A percentile compares a stretch with the other conserved stretches of the same genome.
These are phyloP conservation scores for Umbelopsis sp. DNA, from an alignment of 192 early-diverging fungal species.

Conservation along the genomic window DNA sequence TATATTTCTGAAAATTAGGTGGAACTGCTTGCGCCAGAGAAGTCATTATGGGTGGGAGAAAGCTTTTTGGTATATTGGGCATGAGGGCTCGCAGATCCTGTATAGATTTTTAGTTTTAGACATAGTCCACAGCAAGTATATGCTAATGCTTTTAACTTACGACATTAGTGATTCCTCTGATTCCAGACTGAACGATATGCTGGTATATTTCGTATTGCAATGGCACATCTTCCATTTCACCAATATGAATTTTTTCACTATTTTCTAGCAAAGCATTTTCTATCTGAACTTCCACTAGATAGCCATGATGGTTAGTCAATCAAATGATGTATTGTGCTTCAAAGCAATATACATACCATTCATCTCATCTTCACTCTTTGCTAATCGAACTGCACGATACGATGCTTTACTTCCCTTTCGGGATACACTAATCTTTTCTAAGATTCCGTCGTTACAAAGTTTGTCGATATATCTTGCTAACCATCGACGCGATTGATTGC, in stretches of 20 bases:
- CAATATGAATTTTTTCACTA: not conserved
- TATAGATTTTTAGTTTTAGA: not conserved
- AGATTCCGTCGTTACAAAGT: not conserved
- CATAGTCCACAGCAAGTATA: no score
- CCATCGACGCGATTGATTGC: not conserved
- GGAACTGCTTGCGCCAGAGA: not conserved
- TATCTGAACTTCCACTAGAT: not conserved
- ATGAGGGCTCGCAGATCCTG: not conserved
- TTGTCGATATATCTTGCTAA: not conserved
- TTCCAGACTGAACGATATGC: not conserved
- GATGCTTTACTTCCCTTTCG: not conserved
- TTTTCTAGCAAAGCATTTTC: not conserved
- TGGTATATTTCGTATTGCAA: not conserved
- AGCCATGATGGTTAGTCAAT: not conserved
- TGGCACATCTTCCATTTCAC: constrained; percentile 1
- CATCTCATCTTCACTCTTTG: not conserved
- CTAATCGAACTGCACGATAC: not conserved
- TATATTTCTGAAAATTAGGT: not conserved
- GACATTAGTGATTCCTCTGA: not conserved
- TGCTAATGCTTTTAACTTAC: not conserved
- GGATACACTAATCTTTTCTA: not conserved
- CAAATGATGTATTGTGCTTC: not conserved
- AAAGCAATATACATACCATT: not conserved
- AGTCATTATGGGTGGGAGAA: not conserved
- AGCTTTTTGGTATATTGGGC: not conserved